A percentile compares a stretch with the other conserved stretches of the same genome.
Conservation (phyloP, 2,329 filamentous ascomycete genomes). For the Dothideomycetes sp. region DNA sequence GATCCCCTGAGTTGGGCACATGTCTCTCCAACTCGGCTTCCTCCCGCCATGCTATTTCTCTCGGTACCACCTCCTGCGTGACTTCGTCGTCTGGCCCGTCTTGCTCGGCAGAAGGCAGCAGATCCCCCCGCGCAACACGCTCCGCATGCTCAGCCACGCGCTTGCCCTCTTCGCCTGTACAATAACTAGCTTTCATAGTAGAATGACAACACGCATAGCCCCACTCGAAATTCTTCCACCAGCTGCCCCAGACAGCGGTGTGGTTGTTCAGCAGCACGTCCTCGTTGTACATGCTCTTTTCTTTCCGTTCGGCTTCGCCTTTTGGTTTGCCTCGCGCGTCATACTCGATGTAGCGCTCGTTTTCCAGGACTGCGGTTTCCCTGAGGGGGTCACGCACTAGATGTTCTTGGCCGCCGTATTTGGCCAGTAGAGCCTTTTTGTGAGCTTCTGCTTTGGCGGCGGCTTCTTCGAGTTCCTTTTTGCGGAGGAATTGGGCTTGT, state of each 20-base stretch:
- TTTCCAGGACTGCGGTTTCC: conserved; percentile 62
- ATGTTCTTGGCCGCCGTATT: conserved; percentile 65
- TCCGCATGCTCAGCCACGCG: conserved; percentile 69
- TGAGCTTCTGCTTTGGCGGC: conserved; percentile 57
- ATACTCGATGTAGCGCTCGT: conserved; percentile 85
- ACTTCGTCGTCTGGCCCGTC: conserved; percentile 10
- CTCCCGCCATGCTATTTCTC: conserved; percentile 30
- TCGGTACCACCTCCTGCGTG: conserved; percentile 21
- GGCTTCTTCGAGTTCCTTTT: conserved; percentile 65
- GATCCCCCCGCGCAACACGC: conserved; percentile 38
- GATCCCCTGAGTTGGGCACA: conserved; percentile 32
- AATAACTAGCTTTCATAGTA: conserved; percentile 91
- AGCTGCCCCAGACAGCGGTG: conserved; percentile 86
- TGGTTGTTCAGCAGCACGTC: conserved; percentile 87
- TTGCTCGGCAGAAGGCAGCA: conserved; percentile 21
- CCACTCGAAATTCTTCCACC: conserved; percentile 95
- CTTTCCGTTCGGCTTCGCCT: conserved; percentile 63
- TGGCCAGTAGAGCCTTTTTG: conserved; percentile 62
- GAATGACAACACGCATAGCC: conserved; percentile 94
- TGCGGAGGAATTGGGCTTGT: conserved; percentile 72
- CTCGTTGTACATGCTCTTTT: conserved; percentile 85
- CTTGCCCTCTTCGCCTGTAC: conserved; percentile 83
- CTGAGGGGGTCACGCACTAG: conserved; percentile 46
- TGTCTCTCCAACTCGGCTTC: conserved; percentile 29
- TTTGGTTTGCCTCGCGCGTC: conserved; percentile 85